These are phyloP conservation scores for Blakeslea trispora DNA, from an alignment of 371 early-diverging fungal genomes.

Conservation along the genomic window DNA sequence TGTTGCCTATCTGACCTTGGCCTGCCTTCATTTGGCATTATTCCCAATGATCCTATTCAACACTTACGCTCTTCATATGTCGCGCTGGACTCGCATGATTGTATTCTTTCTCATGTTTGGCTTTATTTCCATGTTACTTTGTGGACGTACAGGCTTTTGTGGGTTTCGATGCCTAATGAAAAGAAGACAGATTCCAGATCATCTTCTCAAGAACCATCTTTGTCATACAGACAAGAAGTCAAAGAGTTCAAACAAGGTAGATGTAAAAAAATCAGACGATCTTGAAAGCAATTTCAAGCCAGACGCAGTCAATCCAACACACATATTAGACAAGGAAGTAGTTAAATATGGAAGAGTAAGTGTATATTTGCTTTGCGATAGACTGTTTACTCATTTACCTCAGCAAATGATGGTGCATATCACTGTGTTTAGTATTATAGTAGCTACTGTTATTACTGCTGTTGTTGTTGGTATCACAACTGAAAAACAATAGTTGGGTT, in stretches of 20 bases:
- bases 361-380: not conserved
- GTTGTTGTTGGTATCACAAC: conserved; percentile 13
- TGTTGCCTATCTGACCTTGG: conserved; percentile 6
- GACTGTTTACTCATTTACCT: not conserved
- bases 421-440: not conserved
- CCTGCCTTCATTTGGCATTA: conserved; percentile 9
- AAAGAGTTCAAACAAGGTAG: not conserved
- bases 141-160: conserved; percentile 19
- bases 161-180: conserved; percentile 8
- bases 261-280: not conserved
- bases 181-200: conserved; percentile 14
- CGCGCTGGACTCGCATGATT: conserved; percentile 9
- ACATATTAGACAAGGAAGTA: conserved; percentile 15
- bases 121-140: conserved; percentile 7
- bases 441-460: conserved; percentile 1
- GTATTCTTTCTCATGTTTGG: conserved; percentile 13
- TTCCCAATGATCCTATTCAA: conserved; percentile 12
- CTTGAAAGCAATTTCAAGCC: conserved; percentile 4
- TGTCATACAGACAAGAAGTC: not conserved
- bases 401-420: conserved; percentile 19
- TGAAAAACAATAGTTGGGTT: not conserved
- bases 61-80: conserved; percentile 15
- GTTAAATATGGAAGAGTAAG: conserved; percentile 13
- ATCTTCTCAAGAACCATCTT: conserved; percentile 3
- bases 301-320: conserved; percentile 2